phyloP scores from a whole-genome alignment of 2,329 filamentous ascomycete species.

The Sporothrix mexicana region DNA sequence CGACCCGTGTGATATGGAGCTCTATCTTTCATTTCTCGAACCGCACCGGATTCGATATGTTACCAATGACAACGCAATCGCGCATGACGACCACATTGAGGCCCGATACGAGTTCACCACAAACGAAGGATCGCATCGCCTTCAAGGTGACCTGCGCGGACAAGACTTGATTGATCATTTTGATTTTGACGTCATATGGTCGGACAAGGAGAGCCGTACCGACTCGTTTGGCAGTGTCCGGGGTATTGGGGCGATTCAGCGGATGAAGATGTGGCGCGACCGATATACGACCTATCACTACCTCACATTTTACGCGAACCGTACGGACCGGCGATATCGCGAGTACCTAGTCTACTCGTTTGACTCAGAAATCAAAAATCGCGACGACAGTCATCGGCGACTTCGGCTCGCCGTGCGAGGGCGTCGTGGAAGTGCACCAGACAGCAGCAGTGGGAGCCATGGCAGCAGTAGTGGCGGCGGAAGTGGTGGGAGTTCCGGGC shows the following conservation, averaged over 20 bases:
- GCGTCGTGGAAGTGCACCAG: constrained; percentile 51
- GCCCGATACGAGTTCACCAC: constrained; percentile 59
- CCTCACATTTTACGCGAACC: constrained; percentile 52
- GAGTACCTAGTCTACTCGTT: constrained; percentile 57
- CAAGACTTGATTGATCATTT: constrained; percentile 58
- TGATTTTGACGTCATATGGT: constrained; percentile 60
- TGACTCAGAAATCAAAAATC: constrained; percentile 53
- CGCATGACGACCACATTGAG: constrained; percentile 56
- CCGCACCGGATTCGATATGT: constrained; percentile 57
- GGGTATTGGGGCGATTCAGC: constrained; percentile 58
- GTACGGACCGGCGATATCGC: constrained; percentile 54
- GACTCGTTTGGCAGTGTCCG: constrained; percentile 57
- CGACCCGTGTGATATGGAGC: constrained; percentile 57
- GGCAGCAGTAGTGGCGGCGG: constrained; percentile 38
- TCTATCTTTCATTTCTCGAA: constrained; percentile 55
- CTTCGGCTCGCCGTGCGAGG: constrained; percentile 51
- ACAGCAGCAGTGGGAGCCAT: constrained; percentile 39
- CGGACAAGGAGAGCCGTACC: constrained; percentile 55
- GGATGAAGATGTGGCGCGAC: constrained; percentile 60
- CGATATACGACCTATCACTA: constrained; percentile 55
- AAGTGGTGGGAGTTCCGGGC: constrained; percentile 34
- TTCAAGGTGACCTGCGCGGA: constrained; percentile 56
- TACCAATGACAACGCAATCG: constrained; percentile 52
- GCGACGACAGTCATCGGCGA: constrained; percentile 54
- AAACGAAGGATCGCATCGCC: constrained; percentile 54